phyloP scores from a whole-genome alignment of 2,329 filamentous ascomycete species.

The Chaetomiaceae sp. region DNA sequence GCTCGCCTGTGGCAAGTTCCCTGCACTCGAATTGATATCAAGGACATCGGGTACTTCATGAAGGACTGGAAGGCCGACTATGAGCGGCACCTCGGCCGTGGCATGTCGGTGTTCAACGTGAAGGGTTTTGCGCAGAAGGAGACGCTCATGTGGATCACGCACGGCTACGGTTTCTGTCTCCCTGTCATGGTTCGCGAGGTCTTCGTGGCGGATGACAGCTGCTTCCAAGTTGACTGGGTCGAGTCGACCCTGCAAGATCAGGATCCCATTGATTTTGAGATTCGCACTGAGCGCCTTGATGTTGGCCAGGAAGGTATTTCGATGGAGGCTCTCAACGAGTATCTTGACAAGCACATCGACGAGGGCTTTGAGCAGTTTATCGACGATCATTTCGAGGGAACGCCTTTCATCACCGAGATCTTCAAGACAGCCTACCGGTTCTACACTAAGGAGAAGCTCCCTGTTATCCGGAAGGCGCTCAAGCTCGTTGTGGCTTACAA shows the following conservation, averaged over 20 bases:
- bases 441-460: conserved; percentile 81
- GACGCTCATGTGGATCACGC: conserved; percentile 82
- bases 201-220: conserved; percentile 84
- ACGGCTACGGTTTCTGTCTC: conserved; percentile 89
- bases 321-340: conserved; percentile 75
- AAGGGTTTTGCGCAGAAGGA: conserved; percentile 72
- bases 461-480: conserved; percentile 88
- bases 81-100: conserved; percentile 80
- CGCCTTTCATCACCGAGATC: conserved; percentile 90
- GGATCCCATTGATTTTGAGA: conserved; percentile 75
- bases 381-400: conserved; percentile 93
- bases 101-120: conserved; percentile 90
- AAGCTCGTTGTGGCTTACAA: conserved; percentile 96
- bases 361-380: conserved; percentile 89
- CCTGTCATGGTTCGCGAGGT: conserved; percentile 93
- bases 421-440: conserved; percentile 93
- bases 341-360: conserved; percentile 92
- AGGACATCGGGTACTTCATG: conserved; percentile 98
- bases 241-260: conserved; percentile 67
- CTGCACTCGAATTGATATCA: conserved; percentile 97
- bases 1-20: conserved; percentile 95
- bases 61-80: conserved; percentile 99
- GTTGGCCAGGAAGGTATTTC: conserved; percentile 87
- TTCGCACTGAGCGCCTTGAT: conserved; percentile 82
- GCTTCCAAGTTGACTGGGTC: conserved; percentile 91